Evolutionary conservation across 768 basidiomycete genomes (phyloP).

Genomic region (Chalciporus chontae): DNA sequence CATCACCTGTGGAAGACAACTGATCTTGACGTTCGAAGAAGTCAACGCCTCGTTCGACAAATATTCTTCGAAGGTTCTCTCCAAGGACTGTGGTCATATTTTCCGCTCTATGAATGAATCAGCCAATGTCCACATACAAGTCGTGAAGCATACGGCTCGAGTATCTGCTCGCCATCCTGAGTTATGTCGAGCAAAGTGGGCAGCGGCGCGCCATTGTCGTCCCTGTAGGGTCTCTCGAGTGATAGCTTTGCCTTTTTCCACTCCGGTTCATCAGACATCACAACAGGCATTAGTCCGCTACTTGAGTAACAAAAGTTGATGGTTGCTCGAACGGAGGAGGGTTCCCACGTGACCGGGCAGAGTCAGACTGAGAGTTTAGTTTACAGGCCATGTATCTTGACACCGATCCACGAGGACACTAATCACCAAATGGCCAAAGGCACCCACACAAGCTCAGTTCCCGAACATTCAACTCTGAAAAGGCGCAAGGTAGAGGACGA

Average conservation of each 20-base stretch:
- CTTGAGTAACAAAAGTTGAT: too few relatives aligned
- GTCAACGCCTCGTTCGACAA: constrained; percentile 68
- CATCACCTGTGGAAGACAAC: constrained; percentile 17
- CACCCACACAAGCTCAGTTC: constrained; percentile 11
- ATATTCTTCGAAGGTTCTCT: constrained; percentile 64
- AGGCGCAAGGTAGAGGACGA: constrained; percentile 68
- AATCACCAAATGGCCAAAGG: constrained; percentile 28
- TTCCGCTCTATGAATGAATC: constrained; percentile 42
- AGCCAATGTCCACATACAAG: constrained; percentile 10
- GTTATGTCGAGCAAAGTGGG: constrained; percentile 66
- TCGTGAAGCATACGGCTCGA: constrained; percentile 59
- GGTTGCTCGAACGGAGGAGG: background rate
- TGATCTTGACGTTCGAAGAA: constrained; percentile 60
- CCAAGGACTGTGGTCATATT: constrained; percentile 58
- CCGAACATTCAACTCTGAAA: constrained; percentile 42
- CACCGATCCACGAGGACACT: constrained; percentile 29
- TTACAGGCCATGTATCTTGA: constrained; percentile 23
- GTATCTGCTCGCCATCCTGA: constrained; percentile 62
- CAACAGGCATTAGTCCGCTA: background rate
- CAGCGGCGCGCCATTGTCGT: constrained; percentile 64
- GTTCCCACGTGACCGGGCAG: constrained; percentile 26
- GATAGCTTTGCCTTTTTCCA: constrained; percentile 66
- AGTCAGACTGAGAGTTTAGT: background rate
- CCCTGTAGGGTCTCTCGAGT: constrained; percentile 78
- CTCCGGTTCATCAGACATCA: constrained; percentile 33